These are phyloP conservation scores for Arachis monticola DNA, from an alignment of 331 rosid genomes.

Conservation along the genomic window DNA sequence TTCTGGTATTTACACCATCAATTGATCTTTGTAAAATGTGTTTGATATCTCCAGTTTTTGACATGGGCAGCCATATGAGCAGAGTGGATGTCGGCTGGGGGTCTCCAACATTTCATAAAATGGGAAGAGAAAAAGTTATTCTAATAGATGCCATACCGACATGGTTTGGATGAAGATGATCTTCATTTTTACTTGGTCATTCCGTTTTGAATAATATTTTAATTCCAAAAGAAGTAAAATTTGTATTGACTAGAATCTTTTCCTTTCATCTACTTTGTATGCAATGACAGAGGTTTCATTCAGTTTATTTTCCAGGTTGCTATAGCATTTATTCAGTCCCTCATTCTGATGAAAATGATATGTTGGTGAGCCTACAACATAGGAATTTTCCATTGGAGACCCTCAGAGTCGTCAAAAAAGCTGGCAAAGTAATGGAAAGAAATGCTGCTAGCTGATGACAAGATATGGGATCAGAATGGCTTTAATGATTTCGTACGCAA, in stretches of 20 bases:
- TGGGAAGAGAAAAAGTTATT: conserved; percentile 94
- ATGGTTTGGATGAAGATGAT: conserved; percentile 95
- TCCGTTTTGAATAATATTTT: conserved; percentile 8
- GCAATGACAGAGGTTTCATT: conserved; percentile 13
- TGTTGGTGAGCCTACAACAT: conserved; percentile 70
- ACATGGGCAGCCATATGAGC: conserved; percentile 98
- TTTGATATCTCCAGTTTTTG: conserved; percentile 57
- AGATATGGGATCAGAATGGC: conserved; percentile 96
- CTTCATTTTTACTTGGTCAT: conserved; percentile 8
- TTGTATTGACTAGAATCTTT: conserved; percentile 11
- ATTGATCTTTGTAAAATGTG: no score
- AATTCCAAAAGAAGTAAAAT: conserved; percentile 15
- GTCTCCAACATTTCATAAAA: conserved; percentile 86
- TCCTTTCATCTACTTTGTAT: conserved; percentile 10
- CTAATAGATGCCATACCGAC: conserved; percentile 95
- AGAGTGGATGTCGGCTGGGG: conserved; percentile 96
- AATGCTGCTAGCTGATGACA: conserved; percentile 80
- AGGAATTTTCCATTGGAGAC: conserved; percentile 97
- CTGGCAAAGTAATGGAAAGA: conserved; percentile 90
- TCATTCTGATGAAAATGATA: conserved; percentile 52
- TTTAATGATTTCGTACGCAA: conserved; percentile 74
- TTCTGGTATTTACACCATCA: no score
- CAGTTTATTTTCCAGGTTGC: conserved; percentile 18
- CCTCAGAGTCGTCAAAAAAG: conserved; percentile 75
- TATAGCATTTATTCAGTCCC: conserved; percentile 7